Evolutionary conservation across 306 rosid species (phyloP).

Genomic region (Quercus alba): DNA sequence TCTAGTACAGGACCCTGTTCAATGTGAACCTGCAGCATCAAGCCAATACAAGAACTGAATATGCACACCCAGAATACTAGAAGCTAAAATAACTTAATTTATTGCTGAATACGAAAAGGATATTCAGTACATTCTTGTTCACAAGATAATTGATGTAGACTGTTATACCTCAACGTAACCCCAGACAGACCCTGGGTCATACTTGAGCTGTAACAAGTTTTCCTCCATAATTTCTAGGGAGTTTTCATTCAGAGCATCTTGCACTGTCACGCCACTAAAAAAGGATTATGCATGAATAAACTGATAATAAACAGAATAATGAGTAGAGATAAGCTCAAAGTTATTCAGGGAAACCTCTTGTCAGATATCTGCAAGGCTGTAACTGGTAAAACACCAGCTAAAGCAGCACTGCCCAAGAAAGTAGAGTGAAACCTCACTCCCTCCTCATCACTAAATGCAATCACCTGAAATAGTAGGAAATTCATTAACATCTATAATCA

Average conservation of each 20-base stretch:
- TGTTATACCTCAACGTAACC: conserved; percentile 79
- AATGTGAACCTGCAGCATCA: too few species aligned
- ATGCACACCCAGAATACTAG: too few species aligned
- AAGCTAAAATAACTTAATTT: too few species aligned
- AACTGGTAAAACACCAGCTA: conserved; percentile 77
- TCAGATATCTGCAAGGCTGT: conserved; percentile 62
- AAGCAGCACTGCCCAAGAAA: conserved; percentile 87
- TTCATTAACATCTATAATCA: background rate
- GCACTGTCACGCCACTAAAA: conserved; percentile 58
- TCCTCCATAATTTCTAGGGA: conserved; percentile 58
- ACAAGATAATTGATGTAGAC: background rate
- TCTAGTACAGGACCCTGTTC: too few species aligned
- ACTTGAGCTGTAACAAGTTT: conserved; percentile 63
- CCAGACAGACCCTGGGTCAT: conserved; percentile 84
- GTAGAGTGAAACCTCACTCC: conserved; percentile 96
- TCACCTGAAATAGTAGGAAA: conserved; percentile 49
- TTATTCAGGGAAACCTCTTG: conserved; percentile 59
- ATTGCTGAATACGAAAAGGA: too few species aligned
- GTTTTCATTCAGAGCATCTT: conserved; percentile 63
- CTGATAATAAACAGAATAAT: background rate
- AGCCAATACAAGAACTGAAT: too few species aligned
- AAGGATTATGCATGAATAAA: conserved; percentile 18
- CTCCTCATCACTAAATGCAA: conserved; percentile 95
- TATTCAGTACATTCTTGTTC: background rate
- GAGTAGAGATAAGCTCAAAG: conserved; percentile 2